Base-by-base conservation (phyloP, 371 early-diverging fungal genomes). In the Fennellomyces sp. region DNA sequence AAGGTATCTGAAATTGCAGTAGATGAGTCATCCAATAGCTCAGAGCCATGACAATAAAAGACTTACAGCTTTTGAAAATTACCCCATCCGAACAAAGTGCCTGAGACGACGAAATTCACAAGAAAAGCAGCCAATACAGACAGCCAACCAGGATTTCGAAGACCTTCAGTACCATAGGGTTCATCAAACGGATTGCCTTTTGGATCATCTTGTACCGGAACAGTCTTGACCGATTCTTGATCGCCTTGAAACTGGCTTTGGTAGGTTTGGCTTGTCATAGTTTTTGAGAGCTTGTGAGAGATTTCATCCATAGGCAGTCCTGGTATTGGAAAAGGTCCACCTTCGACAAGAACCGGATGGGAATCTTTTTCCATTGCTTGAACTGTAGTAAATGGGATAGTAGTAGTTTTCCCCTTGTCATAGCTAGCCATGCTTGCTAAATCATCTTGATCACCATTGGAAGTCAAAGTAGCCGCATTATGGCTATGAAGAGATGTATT, bases 21-120 rank as follows among this genome's bases (percentile, higher is more conserved):
- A 19, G 13, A 48, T 35, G 21, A 56, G 56, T 42, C 41, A 30
- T 57, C 5, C 27, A 28, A n/a, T 29, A 19, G 1, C n/a, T n/a
- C n/a, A 41, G 5, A n/a, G 2, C 41, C 13, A 19, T 11, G 6
- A 27, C 26, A 26, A 17, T 30, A 25, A 49, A 51, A 42, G 10
- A 63, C 65, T 61, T 69, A 78, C 79, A 75, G 42, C 55, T 73
- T 70, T 54, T 84, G 82, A 35, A 81, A 83, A 26, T 78, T 75
- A 12, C 87, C 87, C 83, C 84, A 86, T 2, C 75, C 60, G 60
- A 81, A 82, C 30, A 73, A 62, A n/a, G 75, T 72, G 3, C 87
- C 87, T 36, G 84, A 73, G 38, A 56, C 74, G 58, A 61, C 63
- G 63, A 86, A 88, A 72, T 87, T 70, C 60, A 76, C 66, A 58